Evolutionary conservation across 495 filamentous ascomycete species (phyloP).

Genomic region (Cercophora scortea): DNA sequence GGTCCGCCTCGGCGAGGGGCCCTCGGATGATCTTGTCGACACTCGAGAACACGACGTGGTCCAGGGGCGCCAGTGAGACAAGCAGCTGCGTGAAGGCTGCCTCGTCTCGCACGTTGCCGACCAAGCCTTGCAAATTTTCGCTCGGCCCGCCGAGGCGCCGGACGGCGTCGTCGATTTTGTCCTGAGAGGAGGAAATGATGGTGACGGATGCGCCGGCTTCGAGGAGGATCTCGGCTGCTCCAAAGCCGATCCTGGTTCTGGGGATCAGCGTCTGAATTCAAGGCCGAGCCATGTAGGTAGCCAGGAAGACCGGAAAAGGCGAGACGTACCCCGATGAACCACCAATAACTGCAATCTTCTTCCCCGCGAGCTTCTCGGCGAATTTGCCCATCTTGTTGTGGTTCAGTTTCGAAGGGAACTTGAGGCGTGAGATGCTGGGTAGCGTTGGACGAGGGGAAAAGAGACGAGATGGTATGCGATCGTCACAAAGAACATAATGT

Average conservation of each 20-base stretch:
- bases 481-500: too few relatives aligned
- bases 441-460: too few relatives aligned
- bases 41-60: conserved; percentile 37
- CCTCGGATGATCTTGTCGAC: conserved; percentile 40
- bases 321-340: conserved; percentile 24
- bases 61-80: conserved; percentile 24
- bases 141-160: conserved; percentile 11
- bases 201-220: conserved; percentile 39
- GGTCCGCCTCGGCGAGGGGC: conserved; percentile 22
- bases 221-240: conserved; percentile 36
- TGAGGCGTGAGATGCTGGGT: too few relatives aligned
- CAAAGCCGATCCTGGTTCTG: conserved; percentile 38
- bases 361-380: conserved; percentile 23
- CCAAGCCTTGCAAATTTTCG: conserved; percentile 14
- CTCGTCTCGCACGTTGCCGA: conserved; percentile 32
- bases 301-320: background rate
- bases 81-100: conserved; percentile 23
- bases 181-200: conserved; percentile 40
- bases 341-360: conserved; percentile 29
- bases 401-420: too few relatives aligned
- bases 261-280: background rate
- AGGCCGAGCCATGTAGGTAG: background rate
- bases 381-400: conserved; percentile 13
- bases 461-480: too few relatives aligned
- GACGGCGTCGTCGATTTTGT: conserved; percentile 21